Evolutionary conservation across 2,329 filamentous ascomycete genomes (phyloP).

Genomic region (Verticillium albo-atrum): DNA sequence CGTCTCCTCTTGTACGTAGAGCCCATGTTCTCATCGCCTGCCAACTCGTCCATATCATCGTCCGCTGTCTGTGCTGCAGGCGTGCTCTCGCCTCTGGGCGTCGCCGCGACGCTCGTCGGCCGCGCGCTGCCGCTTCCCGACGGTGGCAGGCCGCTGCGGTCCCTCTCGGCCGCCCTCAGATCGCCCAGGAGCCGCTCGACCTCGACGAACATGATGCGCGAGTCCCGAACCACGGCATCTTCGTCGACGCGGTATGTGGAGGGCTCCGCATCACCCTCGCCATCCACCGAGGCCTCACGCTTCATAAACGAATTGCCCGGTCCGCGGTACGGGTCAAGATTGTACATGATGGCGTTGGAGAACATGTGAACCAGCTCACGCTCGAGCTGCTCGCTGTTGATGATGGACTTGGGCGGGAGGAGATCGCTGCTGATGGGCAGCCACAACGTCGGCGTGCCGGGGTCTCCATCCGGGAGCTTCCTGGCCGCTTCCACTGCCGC

Average conservation of each 20-base stretch:
- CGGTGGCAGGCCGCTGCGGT: conserved; percentile 34
- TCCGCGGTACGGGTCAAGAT: conserved; percentile 72
- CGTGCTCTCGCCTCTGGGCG: conserved; percentile 36
- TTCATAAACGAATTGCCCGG: conserved; percentile 59
- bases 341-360: conserved; percentile 98
- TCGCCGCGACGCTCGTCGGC: conserved; percentile 30
- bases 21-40: conserved; percentile 32
- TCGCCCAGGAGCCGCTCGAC: conserved; percentile 75
- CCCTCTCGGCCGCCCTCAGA: conserved; percentile 69
- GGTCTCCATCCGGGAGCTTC: conserved; percentile 56
- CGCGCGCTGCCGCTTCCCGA: conserved; percentile 20
- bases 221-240: conserved; percentile 82
- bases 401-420: conserved; percentile 80
- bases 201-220: conserved; percentile 83
- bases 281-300: conserved; percentile 43
- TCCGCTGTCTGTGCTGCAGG: conserved; percentile 30
- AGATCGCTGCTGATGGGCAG: conserved; percentile 71
- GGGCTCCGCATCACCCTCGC: conserved; percentile 15
- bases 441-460: conserved; percentile 52
- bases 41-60: conserved; percentile 41
- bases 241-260: conserved; percentile 63
- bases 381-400: conserved; percentile 90
- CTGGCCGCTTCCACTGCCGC: conserved; percentile 57
- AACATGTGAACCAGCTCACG: conserved; percentile 96
- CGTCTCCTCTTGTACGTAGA: conserved; percentile 30